These are phyloP conservation scores for Croton setiger DNA, from an alignment of 441 rosid species.

Conservation along the genomic window DNA sequence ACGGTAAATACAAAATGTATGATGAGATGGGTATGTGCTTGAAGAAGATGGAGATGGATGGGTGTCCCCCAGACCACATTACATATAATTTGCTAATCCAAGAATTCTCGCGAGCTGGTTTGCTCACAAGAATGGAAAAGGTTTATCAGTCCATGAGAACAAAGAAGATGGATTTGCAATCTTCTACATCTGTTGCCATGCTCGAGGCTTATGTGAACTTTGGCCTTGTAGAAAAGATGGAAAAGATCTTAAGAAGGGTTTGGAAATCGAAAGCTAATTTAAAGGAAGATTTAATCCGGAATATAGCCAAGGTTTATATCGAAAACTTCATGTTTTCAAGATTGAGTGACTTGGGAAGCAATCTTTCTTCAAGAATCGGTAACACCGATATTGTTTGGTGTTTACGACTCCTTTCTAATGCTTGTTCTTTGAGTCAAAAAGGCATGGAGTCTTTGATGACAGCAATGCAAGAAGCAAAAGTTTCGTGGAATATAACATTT, in stretches of 20 bases:
- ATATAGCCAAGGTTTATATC: conserved; percentile 52
- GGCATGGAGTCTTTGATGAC: conserved; percentile 49
- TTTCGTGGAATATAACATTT: conserved; percentile 47
- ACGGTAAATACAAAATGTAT: conserved; percentile 38
- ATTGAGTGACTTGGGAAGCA: conserved; percentile 49
- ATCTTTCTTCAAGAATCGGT: conserved; percentile 43
- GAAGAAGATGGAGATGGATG: conserved; percentile 55
- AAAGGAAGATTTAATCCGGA: conserved; percentile 54
- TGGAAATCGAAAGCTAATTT: conserved; percentile 32
- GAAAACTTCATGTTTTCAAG: conserved; percentile 67
- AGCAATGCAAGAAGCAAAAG: conserved; percentile 52
- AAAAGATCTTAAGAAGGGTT: conserved; percentile 38
- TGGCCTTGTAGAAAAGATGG: conserved; percentile 60
- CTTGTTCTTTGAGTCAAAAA: conserved; percentile 51
- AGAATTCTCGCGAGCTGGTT: conserved; percentile 55
- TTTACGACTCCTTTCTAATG: conserved; percentile 58
- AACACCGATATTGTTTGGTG: conserved; percentile 57
- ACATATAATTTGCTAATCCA: conserved; percentile 67
- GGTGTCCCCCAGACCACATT: conserved; percentile 46
- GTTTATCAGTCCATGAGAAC: conserved; percentile 38
- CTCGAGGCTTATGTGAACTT: conserved; percentile 62
- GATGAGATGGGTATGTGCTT: conserved; percentile 33
- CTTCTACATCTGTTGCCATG: conserved; percentile 51
- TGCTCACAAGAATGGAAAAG: conserved; percentile 63
- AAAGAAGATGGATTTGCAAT: conserved; percentile 46